Evolutionary conservation across 2,329 filamentous ascomycete genomes (phyloP).

Genomic region (Talaromyces sp.): DNA sequence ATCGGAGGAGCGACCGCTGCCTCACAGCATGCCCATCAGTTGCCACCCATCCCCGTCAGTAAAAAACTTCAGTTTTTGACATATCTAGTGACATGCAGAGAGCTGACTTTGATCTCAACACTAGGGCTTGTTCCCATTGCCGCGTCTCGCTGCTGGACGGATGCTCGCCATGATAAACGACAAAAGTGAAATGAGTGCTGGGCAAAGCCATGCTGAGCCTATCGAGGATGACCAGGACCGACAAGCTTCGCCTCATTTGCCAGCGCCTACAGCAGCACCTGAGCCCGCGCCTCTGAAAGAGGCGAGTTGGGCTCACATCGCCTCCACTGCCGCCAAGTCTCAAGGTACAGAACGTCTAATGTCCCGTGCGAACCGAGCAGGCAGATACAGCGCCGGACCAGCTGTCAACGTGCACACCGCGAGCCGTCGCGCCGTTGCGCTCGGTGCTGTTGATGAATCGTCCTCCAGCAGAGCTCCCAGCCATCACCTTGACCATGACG

Average conservation of each 20-base stretch:
- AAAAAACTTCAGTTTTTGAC: not conserved
- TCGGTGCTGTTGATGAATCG: not conserved
- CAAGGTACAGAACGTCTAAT: not conserved
- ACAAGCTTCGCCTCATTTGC: not conserved
- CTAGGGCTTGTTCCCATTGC: not conserved
- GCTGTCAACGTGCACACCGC: not conserved
- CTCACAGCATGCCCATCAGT: not conserved
- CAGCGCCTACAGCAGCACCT: not conserved
- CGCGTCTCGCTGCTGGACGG: not conserved
- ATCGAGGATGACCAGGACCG: not conserved
- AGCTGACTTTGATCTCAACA: not conserved
- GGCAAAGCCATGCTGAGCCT: not conserved
- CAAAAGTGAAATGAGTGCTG: not conserved
- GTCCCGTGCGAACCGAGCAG: not conserved
- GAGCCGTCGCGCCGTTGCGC: not conserved
- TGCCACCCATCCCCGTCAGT: not conserved
- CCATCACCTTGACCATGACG: not conserved
- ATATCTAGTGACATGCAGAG: not conserved
- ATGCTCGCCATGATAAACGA: not conserved
- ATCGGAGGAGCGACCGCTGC: constrained; percentile 14
- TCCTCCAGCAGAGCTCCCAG: not conserved
- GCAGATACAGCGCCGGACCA: not conserved
- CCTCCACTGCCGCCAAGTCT: not conserved
- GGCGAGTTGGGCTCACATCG: constrained; percentile 6
- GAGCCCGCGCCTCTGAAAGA: not conserved